These are phyloP conservation scores for Xerocomellus intermedius DNA, from an alignment of 768 basidiomycete genomes.

Conservation along the genomic window DNA sequence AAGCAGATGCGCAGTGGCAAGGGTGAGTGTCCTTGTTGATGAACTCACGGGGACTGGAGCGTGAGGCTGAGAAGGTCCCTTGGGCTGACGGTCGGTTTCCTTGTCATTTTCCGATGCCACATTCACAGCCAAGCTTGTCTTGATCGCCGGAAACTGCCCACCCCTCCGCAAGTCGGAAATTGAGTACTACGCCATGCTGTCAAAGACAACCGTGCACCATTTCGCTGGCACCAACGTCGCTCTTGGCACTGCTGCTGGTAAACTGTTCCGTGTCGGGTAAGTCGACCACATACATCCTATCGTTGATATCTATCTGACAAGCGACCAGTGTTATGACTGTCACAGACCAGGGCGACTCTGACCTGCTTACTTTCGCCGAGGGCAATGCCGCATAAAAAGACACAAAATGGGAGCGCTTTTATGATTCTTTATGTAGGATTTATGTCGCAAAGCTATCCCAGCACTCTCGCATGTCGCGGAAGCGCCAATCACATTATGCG, in stretches of 20 bases:
- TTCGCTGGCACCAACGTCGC: constrained; percentile 97
- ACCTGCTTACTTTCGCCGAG: constrained; percentile 87
- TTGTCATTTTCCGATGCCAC: constrained; percentile 18
- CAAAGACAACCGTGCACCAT: constrained; percentile 98
- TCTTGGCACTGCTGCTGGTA: constrained; percentile 97
- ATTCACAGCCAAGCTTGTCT: constrained; percentile 86
- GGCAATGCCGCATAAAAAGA: constrained; percentile 55
- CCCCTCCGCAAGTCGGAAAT: constrained; percentile 99
- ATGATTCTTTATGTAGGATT: constrained; percentile 4
- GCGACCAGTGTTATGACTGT: constrained; percentile 89
- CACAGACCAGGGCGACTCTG: constrained; percentile 93
- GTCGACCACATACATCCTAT: constrained; percentile 19
- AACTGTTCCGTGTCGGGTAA: constrained; percentile 97
- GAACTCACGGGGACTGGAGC: constrained; percentile 91
- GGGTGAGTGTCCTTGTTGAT: constrained; percentile 60
- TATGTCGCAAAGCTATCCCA: not conserved
- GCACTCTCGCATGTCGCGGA: not conserved
- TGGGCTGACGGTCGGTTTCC: constrained; percentile 53
- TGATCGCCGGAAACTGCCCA: constrained; percentile 99
- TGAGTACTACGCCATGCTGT: constrained; percentile 99
- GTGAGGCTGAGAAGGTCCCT: constrained; percentile 99
- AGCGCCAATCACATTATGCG: constrained; percentile 1
- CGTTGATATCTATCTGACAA: constrained; percentile 4
- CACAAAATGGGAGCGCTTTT: not conserved
- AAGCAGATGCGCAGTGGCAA: constrained; percentile 98